Evolutionary conservation across 768 basidiomycete species (phyloP).

Genomic region (Pholiota conissans): DNA sequence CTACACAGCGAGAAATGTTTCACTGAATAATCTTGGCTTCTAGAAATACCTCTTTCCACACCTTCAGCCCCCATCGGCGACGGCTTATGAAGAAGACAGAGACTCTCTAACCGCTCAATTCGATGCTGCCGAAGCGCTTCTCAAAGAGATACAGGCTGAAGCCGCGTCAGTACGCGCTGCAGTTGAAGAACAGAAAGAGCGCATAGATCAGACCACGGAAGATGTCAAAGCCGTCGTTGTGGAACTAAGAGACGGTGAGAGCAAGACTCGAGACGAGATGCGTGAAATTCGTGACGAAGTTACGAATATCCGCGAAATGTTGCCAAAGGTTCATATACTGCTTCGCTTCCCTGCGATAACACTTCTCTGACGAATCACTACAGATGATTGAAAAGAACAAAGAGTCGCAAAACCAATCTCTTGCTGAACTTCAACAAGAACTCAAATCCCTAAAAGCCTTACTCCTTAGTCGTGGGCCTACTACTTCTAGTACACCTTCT

Average conservation of each 20-base stretch:
- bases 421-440: constrained; percentile 89
- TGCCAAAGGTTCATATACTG: constrained; percentile 75
- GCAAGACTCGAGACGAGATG: constrained; percentile 83
- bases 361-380: constrained; percentile 4
- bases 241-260: constrained; percentile 78
- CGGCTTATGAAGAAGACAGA: constrained; percentile 88
- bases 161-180: constrained; percentile 69
- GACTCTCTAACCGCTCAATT: constrained; percentile 86
- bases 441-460: constrained; percentile 93
- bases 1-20: background rate
- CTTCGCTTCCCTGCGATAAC: constrained; percentile 2
- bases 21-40: background rate
- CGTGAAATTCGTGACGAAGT: constrained; percentile 91
- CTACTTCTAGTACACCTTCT: constrained; percentile 44
- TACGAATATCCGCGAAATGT: constrained; percentile 84
- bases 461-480: constrained; percentile 70
- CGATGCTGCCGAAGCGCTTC: constrained; percentile 79
- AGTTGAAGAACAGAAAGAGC: constrained; percentile 74
- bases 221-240: constrained; percentile 72
- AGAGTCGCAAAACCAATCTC: constrained; percentile 77
- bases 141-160: constrained; percentile 80
- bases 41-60: constrained; percentile 93
- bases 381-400: constrained; percentile 97
- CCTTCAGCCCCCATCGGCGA: constrained; percentile 82
- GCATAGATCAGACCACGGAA: constrained; percentile 68